These are phyloP conservation scores for Loxodes magnus DNA, from an alignment of 73 alveolate species.

Conservation along the genomic window DNA sequence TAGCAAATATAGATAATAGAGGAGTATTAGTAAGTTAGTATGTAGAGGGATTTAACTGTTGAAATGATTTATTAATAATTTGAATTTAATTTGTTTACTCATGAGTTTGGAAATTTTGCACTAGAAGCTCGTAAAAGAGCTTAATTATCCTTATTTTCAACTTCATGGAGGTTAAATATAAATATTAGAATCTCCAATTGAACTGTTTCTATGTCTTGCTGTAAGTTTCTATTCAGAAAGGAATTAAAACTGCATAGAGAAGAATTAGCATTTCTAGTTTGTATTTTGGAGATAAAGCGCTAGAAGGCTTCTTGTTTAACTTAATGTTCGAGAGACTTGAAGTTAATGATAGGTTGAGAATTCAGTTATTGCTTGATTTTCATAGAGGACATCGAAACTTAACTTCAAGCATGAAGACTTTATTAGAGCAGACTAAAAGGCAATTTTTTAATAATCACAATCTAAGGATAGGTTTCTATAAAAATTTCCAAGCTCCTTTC, in stretches of 20 bases:
- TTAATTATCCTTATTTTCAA: slow-evolving; percentile 35
- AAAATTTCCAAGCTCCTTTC: slow-evolving; percentile 13
- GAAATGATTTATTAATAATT: no score
- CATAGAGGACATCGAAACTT: slow-evolving; percentile 41
- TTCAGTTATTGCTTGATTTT: slow-evolving; percentile 36
- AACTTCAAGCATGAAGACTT: slow-evolving; percentile 8
- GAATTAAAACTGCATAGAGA: slow-evolving; percentile 17
- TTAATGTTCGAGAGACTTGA: slow-evolving; percentile 26
- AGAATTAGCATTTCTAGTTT: slow-evolving; percentile 42
- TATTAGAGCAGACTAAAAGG: background rate
- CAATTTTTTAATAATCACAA: slow-evolving; percentile 8
- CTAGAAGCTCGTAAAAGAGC: slow-evolving; percentile 34
- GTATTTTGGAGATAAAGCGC: slow-evolving; percentile 46
- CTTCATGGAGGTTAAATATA: slow-evolving; percentile 26
- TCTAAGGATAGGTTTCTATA: slow-evolving; percentile 44
- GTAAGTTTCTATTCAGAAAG: slow-evolving; percentile 10
- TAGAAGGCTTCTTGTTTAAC: slow-evolving; percentile 37
- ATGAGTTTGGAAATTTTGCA: slow-evolving; percentile 22
- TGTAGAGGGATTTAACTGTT: no score
- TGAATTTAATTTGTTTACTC: no score
- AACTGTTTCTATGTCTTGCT: slow-evolving; percentile 41
- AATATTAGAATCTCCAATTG: slow-evolving; percentile 39
- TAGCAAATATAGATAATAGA: no score
- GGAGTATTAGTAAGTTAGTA: no score
- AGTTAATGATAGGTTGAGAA: slow-evolving; percentile 12